A percentile compares a stretch with the other conserved stretches of the same genome.
Evolutionary conservation across 768 basidiomycete species (phyloP).

Genomic region (Artomyces pyxidatus): DNA sequence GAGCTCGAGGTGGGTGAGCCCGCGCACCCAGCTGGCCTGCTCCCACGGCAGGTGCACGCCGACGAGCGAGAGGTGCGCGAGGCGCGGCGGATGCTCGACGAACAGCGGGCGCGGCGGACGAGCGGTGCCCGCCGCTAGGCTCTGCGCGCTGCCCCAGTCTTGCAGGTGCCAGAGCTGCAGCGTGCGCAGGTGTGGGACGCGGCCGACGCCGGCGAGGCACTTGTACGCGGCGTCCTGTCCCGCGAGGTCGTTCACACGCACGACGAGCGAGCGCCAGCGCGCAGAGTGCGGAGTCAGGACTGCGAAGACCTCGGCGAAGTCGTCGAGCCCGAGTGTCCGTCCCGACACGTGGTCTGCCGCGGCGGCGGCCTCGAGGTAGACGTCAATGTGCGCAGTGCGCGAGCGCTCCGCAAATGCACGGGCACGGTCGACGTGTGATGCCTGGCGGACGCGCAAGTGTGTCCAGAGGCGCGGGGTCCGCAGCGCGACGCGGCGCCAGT

Average conservation of each 20-base stretch:
- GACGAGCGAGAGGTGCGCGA: constrained; percentile 51
- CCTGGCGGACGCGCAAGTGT: constrained; percentile 44
- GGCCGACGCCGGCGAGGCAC: constrained; percentile 41
- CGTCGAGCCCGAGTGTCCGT: constrained; percentile 43
- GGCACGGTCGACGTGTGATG: constrained; percentile 41
- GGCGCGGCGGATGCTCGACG: constrained; percentile 39
- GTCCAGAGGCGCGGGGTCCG: constrained; percentile 46
- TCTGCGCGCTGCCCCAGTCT: constrained; percentile 41
- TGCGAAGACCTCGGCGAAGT: constrained; percentile 35
- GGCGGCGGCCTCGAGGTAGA: constrained; percentile 50
- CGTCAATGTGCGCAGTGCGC: constrained; percentile 31
- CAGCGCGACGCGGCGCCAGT: constrained; percentile 50
- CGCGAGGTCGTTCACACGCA: constrained; percentile 51
- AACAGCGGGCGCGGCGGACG: constrained; percentile 52
- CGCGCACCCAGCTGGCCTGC: constrained; percentile 38
- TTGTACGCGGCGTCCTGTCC: constrained; percentile 48
- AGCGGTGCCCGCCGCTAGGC: constrained; percentile 48
- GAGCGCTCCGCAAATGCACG: constrained; percentile 35
- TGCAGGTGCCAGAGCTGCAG: constrained; percentile 62
- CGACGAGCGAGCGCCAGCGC: constrained; percentile 51
- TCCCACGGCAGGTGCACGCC: constrained; percentile 61
- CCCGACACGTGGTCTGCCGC: constrained; percentile 39
- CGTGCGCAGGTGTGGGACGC: constrained; percentile 47
- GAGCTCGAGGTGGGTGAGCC: constrained; percentile 44
- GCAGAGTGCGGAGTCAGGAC: constrained; percentile 32